Base-by-base conservation (phyloP, 2,329 filamentous ascomycete species). In the Epichloe scottii region DNA sequence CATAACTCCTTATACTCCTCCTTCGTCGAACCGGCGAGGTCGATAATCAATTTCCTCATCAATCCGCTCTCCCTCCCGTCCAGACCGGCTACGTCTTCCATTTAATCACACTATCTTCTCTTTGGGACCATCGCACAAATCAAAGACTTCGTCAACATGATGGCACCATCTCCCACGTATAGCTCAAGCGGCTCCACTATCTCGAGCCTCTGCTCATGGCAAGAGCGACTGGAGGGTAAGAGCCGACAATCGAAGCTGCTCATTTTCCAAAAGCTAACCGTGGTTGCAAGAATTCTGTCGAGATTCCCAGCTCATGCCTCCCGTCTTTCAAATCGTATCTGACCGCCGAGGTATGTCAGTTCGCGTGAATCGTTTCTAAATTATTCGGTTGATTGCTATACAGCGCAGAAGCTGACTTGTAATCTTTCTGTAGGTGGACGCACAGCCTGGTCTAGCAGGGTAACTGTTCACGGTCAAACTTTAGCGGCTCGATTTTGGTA, bases 401-500 rank as follows among this genome's bases (percentile, higher is more conserved):
- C 23, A 2, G 5, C 23, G 38, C 14, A 15, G 40, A 14, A 43
- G 38, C 48, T 53, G 43, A 53, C 37, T 14, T 33, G n/a, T 19
- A 12, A 34, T 37, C 8, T 17, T 41, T 19, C 5, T 30, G 7
- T 38, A 93, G 89, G 89, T 59, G 89, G 89, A 58, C 86, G 89
- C 60, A 95, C 89, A 53, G 89, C 89, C 52, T 95, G 89, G 89
- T 91, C 88, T 52, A 86, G 84, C 71, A 78, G 77, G 53, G 88
- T 95, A 53, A 81, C 75, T n/a, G 78, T 95, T 52, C 74, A 79
- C 59, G 83, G 82, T 50, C 70, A 76, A 48, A 75, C 71, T 45
- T 76, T 87, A 60, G 65, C 76, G n/a, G 89, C 89, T 45, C 80
- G 88, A 55, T 95, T 82, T 69, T 95, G 88, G 88, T 95, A 95